Conservation (phyloP, 1,139 yeast genomes). For the Scheffersomyces titani region DNA sequence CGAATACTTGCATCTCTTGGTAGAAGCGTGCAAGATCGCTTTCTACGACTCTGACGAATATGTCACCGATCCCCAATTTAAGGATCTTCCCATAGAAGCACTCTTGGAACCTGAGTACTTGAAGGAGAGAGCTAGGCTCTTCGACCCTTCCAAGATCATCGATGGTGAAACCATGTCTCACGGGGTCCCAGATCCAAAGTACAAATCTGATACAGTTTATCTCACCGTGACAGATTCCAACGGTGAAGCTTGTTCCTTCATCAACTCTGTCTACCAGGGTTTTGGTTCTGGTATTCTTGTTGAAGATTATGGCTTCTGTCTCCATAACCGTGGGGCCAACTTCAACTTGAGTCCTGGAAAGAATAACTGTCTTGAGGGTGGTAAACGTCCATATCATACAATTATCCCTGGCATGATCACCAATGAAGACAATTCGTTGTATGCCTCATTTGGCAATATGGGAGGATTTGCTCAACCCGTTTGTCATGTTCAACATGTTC, state of each 20-base stretch:
- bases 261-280: constrained; percentile 69
- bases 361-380: constrained; percentile 64
- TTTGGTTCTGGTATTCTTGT: constrained; percentile 79
- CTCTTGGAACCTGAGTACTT: constrained; percentile 49
- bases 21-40: constrained; percentile 71
- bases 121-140: constrained; percentile 48
- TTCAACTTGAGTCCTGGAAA: constrained; percentile 63
- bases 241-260: constrained; percentile 83
- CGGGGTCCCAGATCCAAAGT: constrained; percentile 64
- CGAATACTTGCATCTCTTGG: constrained; percentile 67
- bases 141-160: constrained; percentile 39
- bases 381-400: constrained; percentile 80
- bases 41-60: constrained; percentile 78
- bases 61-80: constrained; percentile 60
- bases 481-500: constrained; percentile 77
- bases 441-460: constrained; percentile 80
- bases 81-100: constrained; percentile 35
- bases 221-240: constrained; percentile 67
- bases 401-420: constrained; percentile 83
- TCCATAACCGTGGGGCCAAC: constrained; percentile 78
- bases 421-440: constrained; percentile 40
- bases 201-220: constrained; percentile 76
- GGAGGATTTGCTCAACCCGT: constrained; percentile 90
- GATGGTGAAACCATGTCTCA: constrained; percentile 45
- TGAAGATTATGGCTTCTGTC: constrained; percentile 64